Conservation (phyloP, 2,329 filamentous ascomycete species). For the Emmonsia crescens region DNA sequence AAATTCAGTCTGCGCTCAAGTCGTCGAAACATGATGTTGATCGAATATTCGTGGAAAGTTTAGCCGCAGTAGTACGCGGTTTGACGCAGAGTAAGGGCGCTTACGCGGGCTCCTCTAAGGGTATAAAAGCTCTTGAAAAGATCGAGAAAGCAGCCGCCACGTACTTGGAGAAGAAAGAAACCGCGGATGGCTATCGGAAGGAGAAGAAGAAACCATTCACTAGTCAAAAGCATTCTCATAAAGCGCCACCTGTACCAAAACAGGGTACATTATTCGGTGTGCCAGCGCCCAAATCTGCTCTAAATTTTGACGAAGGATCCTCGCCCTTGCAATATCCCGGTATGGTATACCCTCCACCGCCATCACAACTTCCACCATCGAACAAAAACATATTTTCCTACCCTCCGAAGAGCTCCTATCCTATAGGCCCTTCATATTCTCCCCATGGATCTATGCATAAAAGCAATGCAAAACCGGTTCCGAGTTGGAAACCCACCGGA, state of each 20-base stretch:
- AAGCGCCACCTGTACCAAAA: not conserved
- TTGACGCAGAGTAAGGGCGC: conserved; percentile 7
- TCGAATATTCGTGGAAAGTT: conserved; percentile 9
- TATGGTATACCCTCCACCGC: not conserved
- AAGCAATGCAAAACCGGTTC: not conserved
- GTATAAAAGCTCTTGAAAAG: conserved; percentile 40
- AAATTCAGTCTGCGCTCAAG: conserved; percentile 1
- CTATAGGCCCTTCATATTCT: not conserved
- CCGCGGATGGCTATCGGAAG: not conserved
- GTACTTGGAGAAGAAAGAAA: conserved; percentile 34
- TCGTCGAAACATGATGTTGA: conserved; percentile 7
- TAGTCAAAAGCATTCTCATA: not conserved
- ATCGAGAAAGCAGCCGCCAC: conserved; percentile 43
- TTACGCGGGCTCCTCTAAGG: conserved; percentile 21
- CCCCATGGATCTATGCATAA: not conserved
- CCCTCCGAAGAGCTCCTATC: not conserved
- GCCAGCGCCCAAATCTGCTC: not conserved
- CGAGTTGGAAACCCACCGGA: not conserved
- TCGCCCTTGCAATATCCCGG: not conserved
- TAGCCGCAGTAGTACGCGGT: conserved; percentile 11
- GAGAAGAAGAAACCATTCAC: not conserved
- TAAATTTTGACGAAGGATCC: not conserved
- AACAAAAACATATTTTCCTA: not conserved
- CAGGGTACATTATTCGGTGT: not conserved
- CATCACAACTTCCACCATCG: not conserved